Percentiles rank a stretch among this genome's conserved stretches.
Evolutionary conservation across 176 grass and related monocot genomes (phyloP).

Genomic region (Bromus sterilis): DNA sequence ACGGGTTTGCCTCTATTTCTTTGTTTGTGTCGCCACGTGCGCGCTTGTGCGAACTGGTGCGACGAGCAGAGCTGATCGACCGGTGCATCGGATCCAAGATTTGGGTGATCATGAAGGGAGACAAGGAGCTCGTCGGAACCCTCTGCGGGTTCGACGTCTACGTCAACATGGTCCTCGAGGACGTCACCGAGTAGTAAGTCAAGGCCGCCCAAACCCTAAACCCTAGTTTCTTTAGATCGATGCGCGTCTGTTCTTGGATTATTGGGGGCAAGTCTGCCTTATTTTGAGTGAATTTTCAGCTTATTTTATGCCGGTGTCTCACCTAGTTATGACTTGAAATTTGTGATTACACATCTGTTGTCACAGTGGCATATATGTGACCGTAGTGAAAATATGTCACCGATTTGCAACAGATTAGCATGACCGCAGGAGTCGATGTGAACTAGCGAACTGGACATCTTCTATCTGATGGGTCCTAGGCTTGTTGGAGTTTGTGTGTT

Average conservation of each 20-base stretch:
- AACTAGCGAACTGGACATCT: not conserved
- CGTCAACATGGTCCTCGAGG: slow-evolving; percentile 99
- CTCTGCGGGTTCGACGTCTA: slow-evolving; percentile 96
- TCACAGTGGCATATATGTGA: not conserved
- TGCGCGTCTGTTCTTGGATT: not conserved
- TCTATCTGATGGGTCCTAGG: not conserved
- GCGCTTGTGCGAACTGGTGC: not conserved
- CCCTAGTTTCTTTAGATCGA: not conserved
- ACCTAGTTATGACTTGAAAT: not conserved
- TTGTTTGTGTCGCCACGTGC: too few species aligned
- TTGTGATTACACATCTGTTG: not conserved
- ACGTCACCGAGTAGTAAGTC: slow-evolving; percentile 98
- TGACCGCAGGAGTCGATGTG: not conserved
- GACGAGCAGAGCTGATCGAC: slow-evolving; percentile 76
- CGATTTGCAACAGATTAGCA: not conserved
- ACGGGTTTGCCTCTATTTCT: not conserved
- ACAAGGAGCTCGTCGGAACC: slow-evolving; percentile 97
- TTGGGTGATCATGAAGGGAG: slow-evolving; percentile 99
- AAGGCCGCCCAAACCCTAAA: slow-evolving; percentile 37
- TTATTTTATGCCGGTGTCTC: not conserved
- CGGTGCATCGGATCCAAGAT: slow-evolving; percentile 98
- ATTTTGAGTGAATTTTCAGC: not conserved
- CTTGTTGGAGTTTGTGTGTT: not conserved
- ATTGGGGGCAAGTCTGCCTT: not conserved
- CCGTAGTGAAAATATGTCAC: not conserved